A percentile compares a stretch with the other conserved stretches of the same genome.
Conservation (phyloP, 768 basidiomycete species). For the Hydnum rufescens region DNA sequence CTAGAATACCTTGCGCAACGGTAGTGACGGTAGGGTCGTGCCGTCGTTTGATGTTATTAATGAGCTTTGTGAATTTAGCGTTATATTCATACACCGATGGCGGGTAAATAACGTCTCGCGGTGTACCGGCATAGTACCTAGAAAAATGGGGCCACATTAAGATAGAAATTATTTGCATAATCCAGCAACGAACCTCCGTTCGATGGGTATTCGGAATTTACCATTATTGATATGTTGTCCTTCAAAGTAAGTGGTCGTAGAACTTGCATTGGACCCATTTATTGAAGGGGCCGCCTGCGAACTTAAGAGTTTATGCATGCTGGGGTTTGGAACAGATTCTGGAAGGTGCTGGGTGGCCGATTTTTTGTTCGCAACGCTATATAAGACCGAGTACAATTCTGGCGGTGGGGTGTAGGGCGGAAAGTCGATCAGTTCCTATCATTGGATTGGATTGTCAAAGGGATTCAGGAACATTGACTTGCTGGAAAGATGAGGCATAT, state of each 20-base stretch:
- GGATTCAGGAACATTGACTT: neutral
- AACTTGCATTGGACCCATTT: too few species aligned
- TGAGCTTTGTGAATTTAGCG: slow-evolving; percentile 63
- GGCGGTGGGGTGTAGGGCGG: slow-evolving; percentile 53
- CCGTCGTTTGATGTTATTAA: slow-evolving; percentile 78
- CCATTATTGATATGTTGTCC: slow-evolving; percentile 29
- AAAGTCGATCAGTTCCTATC: slow-evolving; percentile 79
- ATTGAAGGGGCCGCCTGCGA: slow-evolving; percentile 1
- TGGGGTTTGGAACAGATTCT: slow-evolving; percentile 64
- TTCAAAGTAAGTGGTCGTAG: too few species aligned
- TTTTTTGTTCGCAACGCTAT: slow-evolving; percentile 14
- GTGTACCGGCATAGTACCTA: slow-evolving; percentile 28
- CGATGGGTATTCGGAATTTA: slow-evolving; percentile 64
- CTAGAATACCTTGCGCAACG: slow-evolving; percentile 86
- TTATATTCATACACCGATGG: slow-evolving; percentile 92
- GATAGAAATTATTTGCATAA: too few species aligned
- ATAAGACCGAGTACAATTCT: slow-evolving; percentile 46
- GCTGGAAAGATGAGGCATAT: slow-evolving; percentile 14
- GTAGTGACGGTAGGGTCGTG: slow-evolving; percentile 98
- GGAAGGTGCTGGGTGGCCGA: slow-evolving; percentile 30
- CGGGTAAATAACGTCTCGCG: slow-evolving; percentile 55
- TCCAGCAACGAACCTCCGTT: slow-evolving; percentile 39
- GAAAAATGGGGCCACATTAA: neutral
- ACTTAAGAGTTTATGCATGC: slow-evolving; percentile 27
- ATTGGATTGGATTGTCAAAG: neutral